A percentile compares a stretch with the other conserved stretches of the same genome.
These are phyloP conservation scores for Pleurostoma richardsiae DNA, from an alignment of 2,329 filamentous ascomycete genomes.

Conservation along the genomic window DNA sequence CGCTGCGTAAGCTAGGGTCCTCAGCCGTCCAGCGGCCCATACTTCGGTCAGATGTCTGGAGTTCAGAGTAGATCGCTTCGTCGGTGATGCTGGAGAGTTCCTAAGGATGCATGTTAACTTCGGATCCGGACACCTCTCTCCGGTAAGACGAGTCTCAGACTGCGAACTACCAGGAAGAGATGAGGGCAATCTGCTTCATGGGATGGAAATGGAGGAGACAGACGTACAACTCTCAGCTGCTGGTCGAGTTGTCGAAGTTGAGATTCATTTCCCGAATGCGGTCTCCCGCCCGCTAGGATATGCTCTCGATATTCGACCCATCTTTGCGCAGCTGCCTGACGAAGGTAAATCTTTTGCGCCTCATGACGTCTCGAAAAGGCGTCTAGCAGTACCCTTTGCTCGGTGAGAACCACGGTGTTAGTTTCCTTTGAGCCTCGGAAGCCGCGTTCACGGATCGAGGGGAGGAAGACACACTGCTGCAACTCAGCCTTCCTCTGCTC, in stretches of 20 bases:
- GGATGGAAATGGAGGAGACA: not conserved
- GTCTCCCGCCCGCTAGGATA: conserved; percentile 46
- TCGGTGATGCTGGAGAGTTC: conserved; percentile 55
- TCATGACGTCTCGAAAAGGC: conserved; percentile 58
- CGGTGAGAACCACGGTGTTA: conserved; percentile 1
- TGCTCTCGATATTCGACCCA: conserved; percentile 52
- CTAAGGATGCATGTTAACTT: conserved; percentile 22
- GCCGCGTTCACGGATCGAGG: not conserved
- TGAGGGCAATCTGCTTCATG: not conserved
- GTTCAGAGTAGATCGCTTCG: conserved; percentile 51
- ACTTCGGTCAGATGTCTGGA: conserved; percentile 45
- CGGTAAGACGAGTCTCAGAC: not conserved
- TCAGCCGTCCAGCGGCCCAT: conserved; percentile 60
- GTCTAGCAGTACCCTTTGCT: conserved; percentile 49
- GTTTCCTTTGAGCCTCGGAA: not conserved
- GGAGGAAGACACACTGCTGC: conserved; percentile 45
- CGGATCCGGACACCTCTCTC: conserved; percentile 1
- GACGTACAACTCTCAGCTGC: conserved; percentile 51
- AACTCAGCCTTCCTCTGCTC: conserved; percentile 60
- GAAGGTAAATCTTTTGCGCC: conserved; percentile 59
- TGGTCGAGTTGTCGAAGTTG: conserved; percentile 50
- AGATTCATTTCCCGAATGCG: conserved; percentile 38
- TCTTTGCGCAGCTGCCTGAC: conserved; percentile 54
- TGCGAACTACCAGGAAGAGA: conserved; percentile 2
- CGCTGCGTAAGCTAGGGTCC: conserved; percentile 52